Evolutionary conservation across 139 green algal species (phyloP).

Genomic region (Auxenochlorella protothecoides): DNA sequence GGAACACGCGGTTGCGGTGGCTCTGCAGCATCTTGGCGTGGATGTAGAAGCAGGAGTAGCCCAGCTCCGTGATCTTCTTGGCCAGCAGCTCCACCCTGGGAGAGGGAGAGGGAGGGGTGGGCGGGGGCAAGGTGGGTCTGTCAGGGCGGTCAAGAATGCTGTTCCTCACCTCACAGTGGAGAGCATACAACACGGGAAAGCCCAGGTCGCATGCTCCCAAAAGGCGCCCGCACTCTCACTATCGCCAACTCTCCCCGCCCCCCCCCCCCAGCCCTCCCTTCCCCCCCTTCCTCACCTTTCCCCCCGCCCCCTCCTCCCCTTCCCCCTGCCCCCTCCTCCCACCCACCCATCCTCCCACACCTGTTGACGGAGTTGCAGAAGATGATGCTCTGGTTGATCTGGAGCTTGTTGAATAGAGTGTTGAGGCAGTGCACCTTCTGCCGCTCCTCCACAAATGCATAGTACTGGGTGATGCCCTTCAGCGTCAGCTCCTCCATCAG

Average conservation of each 20-base stretch:
- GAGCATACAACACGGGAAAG: not conserved
- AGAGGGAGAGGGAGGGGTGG: not conserved
- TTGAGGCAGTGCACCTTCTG: slow-evolving; percentile 94
- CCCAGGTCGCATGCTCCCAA: not conserved
- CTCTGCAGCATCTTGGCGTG: slow-evolving; percentile 98
- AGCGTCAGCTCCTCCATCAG: slow-evolving; percentile 99
- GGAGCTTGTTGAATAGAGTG: slow-evolving; percentile 91
- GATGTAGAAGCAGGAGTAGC: slow-evolving; percentile 99
- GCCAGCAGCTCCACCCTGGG: slow-evolving; percentile 90
- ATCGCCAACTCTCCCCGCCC: not conserved
- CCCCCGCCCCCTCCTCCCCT: no score
- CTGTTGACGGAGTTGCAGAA: slow-evolving; percentile 99
- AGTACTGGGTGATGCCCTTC: slow-evolving; percentile 95
- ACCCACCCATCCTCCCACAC: no score
- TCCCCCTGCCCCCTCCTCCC: no score
- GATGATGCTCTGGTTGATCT: slow-evolving; percentile 85
- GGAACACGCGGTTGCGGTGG: slow-evolving; percentile 99
- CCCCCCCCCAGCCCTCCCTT: not conserved
- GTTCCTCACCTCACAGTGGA: not conserved
- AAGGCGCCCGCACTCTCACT: not conserved
- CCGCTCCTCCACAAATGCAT: slow-evolving; percentile 98
- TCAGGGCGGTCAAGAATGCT: no score
- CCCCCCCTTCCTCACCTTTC: no score
- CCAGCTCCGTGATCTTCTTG: slow-evolving; percentile 99
- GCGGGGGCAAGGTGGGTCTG: not conserved